Percentiles rank a stretch among this genome's conserved stretches.
Conservation (phyloP, 768 basidiomycete species). For the Aureoboletus auriporus region DNA sequence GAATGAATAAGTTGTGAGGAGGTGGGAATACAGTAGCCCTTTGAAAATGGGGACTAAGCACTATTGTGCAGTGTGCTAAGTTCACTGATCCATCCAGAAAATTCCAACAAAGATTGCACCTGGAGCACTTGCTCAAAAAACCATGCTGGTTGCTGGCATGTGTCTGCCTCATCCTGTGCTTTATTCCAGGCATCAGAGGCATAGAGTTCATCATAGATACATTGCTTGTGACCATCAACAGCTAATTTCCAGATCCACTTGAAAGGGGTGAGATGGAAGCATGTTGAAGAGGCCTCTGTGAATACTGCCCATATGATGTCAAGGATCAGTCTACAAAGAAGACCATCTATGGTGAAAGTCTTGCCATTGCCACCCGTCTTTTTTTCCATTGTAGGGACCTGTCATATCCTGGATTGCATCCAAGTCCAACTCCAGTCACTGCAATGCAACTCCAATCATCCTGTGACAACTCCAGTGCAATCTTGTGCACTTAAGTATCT, state of each 20-base stretch:
- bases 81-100: background rate
- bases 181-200: background rate
- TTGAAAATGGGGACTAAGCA: conserved; percentile 38
- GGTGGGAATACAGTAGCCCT: conserved; percentile 32
- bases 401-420: no score
- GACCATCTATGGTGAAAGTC: conserved; percentile 4
- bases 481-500: no score
- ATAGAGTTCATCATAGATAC: background rate
- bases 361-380: background rate
- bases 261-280: conserved; percentile 25
- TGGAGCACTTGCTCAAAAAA: conserved; percentile 13
- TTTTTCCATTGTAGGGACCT: conserved; percentile 1
- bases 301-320: conserved; percentile 10
- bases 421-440: no score
- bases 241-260: conserved; percentile 5
- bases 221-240: background rate
- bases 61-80: conserved; percentile 12
- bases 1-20: conserved; percentile 13
- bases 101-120: background rate
- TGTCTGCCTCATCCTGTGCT: conserved; percentile 20
- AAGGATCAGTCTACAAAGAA: conserved; percentile 13
- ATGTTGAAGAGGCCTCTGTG: background rate
- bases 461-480: no score
- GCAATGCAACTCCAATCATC: no score
- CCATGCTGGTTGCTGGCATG: conserved; percentile 27